Conservation (phyloP, 257 asterid genomes). For the Ocimum tenuiflorum region DNA sequence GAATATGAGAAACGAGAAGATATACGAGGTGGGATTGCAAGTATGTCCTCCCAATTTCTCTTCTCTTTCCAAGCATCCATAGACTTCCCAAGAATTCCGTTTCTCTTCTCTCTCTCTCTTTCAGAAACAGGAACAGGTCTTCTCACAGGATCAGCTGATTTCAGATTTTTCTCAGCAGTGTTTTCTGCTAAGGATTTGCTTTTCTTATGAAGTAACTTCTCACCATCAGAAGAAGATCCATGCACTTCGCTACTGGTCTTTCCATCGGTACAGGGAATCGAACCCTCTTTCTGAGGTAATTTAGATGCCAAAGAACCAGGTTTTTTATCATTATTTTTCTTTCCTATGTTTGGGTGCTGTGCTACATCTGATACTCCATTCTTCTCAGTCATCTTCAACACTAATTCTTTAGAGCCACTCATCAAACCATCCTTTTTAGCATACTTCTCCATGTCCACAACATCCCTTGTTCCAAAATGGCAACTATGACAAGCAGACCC, state of each 20-base stretch:
- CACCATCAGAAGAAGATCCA: conserved; percentile 38
- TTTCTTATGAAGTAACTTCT: conserved; percentile 41
- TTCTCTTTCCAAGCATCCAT: conserved; percentile 99
- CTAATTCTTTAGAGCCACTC: conserved; percentile 34
- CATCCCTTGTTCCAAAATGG: conserved; percentile 32
- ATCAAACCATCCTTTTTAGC: conserved; percentile 28
- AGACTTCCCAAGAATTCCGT: conserved; percentile 54
- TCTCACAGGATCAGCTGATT: conserved; percentile 46
- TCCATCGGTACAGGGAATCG: conserved; percentile 30
- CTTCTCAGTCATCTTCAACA: conserved; percentile 32
- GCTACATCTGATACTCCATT: conserved; percentile 36
- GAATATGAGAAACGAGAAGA: conserved; percentile 91
- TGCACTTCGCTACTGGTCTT: conserved; percentile 40
- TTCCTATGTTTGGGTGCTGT: conserved; percentile 44
- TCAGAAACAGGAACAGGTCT: conserved; percentile 43
- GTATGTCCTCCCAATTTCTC: conserved; percentile 97
- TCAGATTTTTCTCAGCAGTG: conserved; percentile 38
- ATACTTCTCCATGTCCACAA: conserved; percentile 28
- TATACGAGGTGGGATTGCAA: conserved; percentile 67
- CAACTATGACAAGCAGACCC: conserved; percentile 37
- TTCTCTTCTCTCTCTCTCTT: conserved; percentile 69
- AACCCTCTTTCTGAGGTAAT: conserved; percentile 43
- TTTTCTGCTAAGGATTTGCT: conserved; percentile 38
- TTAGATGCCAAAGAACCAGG: conserved; percentile 40
- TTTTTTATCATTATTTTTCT: conserved; percentile 41